phyloP scores from a whole-genome alignment of 441 rosid genomes.

The Cnidoscolus chayamansa region DNA sequence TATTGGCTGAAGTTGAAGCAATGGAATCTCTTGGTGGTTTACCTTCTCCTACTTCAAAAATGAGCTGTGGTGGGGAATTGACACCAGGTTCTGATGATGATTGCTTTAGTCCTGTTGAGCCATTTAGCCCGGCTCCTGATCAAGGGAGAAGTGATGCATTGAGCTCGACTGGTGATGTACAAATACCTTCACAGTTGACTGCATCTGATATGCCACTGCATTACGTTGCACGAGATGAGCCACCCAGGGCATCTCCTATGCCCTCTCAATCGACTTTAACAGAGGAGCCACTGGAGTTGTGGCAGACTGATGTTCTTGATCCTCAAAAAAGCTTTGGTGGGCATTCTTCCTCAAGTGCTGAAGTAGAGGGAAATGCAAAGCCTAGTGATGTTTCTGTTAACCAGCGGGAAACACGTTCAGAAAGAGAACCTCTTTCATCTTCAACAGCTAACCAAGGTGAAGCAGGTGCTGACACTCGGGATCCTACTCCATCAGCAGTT shows the following conservation, averaged over 20 bases:
- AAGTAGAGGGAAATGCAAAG: conserved; percentile 42
- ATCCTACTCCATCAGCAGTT: conserved; percentile 25
- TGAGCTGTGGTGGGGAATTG: conserved; percentile 51
- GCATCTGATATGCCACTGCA: conserved; percentile 15
- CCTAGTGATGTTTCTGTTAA: conserved; percentile 43
- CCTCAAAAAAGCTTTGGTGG: conserved; percentile 43
- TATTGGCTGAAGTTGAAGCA: conserved; percentile 96
- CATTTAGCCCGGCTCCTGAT: conserved; percentile 58
- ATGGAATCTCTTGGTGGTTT: conserved; percentile 85
- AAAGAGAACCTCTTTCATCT: conserved; percentile 35
- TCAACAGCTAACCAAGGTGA: conserved; percentile 32
- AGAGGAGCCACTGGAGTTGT: conserved; percentile 30
- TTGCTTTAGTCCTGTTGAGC: conserved; percentile 73
- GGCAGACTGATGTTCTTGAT: conserved; percentile 34
- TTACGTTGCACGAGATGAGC: conserved; percentile 15
- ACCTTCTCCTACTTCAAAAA: conserved; percentile 73
- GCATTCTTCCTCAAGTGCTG: conserved; percentile 45
- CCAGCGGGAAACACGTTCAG: conserved; percentile 48
- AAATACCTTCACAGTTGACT: conserved; percentile 40
- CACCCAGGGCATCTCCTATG: conserved; percentile 10
- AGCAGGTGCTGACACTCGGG: conserved; percentile 38
- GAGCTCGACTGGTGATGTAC: conserved; percentile 67
- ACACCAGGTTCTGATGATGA: conserved; percentile 55
- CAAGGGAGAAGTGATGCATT: conserved; percentile 65
- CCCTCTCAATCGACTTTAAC: conserved; percentile 35